These are phyloP conservation scores for Orbilia javanica DNA, from an alignment of 2,329 filamentous ascomycete species.

Conservation along the genomic window DNA sequence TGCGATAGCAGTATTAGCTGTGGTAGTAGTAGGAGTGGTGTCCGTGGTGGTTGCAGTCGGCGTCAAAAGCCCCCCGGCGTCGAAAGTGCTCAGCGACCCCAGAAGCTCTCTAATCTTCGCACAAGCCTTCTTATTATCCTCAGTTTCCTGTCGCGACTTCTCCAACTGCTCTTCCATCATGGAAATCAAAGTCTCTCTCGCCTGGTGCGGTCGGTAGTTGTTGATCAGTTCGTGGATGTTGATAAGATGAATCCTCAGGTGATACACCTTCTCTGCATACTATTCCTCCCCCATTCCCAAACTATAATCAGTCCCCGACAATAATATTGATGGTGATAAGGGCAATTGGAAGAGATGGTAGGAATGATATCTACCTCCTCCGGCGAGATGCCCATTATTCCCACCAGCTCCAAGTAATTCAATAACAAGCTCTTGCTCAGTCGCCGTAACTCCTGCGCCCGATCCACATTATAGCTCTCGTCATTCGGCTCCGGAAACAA, in stretches of 20 bases:
- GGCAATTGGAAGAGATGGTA: not conserved
- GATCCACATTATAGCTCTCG: slow-evolving; percentile 73
- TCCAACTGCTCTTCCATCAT: slow-evolving; percentile 89
- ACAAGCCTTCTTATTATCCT: slow-evolving; percentile 75
- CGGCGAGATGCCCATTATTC: slow-evolving; percentile 77
- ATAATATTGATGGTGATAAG: not conserved
- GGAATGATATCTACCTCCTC: slow-evolving; percentile 66
- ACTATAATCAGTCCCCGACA: not conserved
- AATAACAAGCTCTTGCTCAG: slow-evolving; percentile 86
- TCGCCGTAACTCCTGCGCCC: slow-evolving; percentile 77
- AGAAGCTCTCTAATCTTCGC: slow-evolving; percentile 81
- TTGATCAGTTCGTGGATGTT: slow-evolving; percentile 96
- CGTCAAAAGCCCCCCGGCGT: slow-evolving; percentile 39
- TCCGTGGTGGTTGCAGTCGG: slow-evolving; percentile 57
- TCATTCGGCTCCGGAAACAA: slow-evolving; percentile 71
- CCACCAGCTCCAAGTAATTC: slow-evolving; percentile 87
- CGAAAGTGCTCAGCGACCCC: slow-evolving; percentile 71
- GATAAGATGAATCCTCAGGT: slow-evolving; percentile 84
- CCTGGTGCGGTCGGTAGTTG: slow-evolving; percentile 92
- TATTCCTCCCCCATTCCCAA: slow-evolving; percentile 63
- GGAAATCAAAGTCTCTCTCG: slow-evolving; percentile 84
- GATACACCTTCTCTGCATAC: slow-evolving; percentile 78
- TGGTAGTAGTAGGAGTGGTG: slow-evolving; percentile 60
- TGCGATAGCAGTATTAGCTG: slow-evolving; percentile 63
- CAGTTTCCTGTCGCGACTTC: slow-evolving; percentile 78